Conservation (phyloP, 2,329 filamentous ascomycete genomes). For the Chaetothyriales sp. region DNA sequence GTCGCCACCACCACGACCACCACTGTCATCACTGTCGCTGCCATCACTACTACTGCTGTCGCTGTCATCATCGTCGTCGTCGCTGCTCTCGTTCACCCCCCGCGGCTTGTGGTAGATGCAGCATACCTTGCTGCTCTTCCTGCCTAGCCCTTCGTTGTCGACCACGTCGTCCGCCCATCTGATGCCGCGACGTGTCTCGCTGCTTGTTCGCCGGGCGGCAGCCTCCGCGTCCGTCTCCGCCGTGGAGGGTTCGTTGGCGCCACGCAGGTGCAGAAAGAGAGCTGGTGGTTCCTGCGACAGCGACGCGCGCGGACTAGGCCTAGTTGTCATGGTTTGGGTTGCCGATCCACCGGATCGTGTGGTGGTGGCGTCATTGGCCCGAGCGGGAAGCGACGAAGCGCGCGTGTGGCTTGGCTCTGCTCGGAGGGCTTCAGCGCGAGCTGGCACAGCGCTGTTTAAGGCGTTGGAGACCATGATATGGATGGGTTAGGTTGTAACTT, state of each 20-base stretch:
- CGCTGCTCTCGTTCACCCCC: conserved; percentile 66
- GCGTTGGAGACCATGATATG: not conserved
- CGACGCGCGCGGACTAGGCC: conserved; percentile 8
- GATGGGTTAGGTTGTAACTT: too few relatives aligned
- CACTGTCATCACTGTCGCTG: conserved; percentile 25
- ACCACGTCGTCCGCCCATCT: conserved; percentile 88
- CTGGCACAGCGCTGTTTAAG: not conserved
- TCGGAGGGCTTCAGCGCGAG: too few relatives aligned
- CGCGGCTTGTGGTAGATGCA: conserved; percentile 92
- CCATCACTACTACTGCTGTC: conserved; percentile 34
- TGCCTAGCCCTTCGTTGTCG: conserved; percentile 87
- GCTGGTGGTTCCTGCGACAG: conserved; percentile 9
- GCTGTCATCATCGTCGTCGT: conserved; percentile 37
- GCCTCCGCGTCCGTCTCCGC: not conserved
- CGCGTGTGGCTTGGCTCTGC: not conserved
- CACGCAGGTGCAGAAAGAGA: conserved; percentile 18
- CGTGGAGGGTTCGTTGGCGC: conserved; percentile 10
- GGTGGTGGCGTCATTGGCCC: not conserved
- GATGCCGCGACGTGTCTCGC: conserved; percentile 36
- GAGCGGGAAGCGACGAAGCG: not conserved
- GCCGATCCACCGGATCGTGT: conserved; percentile 9
- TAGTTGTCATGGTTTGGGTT: conserved; percentile 20
- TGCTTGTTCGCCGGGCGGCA: not conserved
- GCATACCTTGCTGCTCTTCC: conserved; percentile 98
- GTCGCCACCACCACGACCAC: conserved; percentile 20